These are phyloP conservation scores for Cyberlindnera mississippiensis DNA, from an alignment of 805 yeast genomes.

Conservation along the genomic window DNA sequence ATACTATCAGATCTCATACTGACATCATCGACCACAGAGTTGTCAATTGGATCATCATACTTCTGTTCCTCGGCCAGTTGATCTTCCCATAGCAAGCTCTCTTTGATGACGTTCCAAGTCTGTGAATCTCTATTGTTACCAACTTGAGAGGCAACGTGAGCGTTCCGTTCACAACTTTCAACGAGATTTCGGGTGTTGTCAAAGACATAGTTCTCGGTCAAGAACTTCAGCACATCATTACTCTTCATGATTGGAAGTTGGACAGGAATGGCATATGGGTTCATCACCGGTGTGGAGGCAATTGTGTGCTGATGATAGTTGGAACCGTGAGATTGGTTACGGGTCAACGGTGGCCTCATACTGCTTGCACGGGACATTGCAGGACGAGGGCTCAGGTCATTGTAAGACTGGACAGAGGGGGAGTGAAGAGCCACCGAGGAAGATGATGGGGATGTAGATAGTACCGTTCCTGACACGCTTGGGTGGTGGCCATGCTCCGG, in stretches of 20 bases:
- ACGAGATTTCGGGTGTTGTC: constrained; percentile 44
- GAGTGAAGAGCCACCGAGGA: constrained; percentile 9
- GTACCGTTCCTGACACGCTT: not conserved
- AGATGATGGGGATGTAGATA: constrained; percentile 19
- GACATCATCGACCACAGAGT: constrained; percentile 8
- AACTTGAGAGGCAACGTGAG: constrained; percentile 50
- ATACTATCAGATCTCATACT: constrained; percentile 17
- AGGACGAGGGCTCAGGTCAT: constrained; percentile 22
- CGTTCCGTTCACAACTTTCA: constrained; percentile 51
- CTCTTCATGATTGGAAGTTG: constrained; percentile 23
- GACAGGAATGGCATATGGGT: constrained; percentile 25
- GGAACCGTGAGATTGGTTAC: constrained; percentile 18
- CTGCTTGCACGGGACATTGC: constrained; percentile 24
- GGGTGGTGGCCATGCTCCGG: constrained; percentile 1
- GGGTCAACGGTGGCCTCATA: constrained; percentile 18
- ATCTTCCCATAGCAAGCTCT: constrained; percentile 38
- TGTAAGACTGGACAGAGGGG: constrained; percentile 9
- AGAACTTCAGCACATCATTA: constrained; percentile 37
- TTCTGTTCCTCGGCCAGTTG: constrained; percentile 12
- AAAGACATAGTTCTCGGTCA: constrained; percentile 47
- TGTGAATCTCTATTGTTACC: constrained; percentile 52
- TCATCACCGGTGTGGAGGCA: constrained; percentile 16
- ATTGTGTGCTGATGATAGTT: constrained; percentile 8
- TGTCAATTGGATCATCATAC: not conserved
- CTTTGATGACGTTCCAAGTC: constrained; percentile 57